These are phyloP conservation scores for Clarkia xantiana DNA, from an alignment of 345 rosid genomes.

Conservation along the genomic window DNA sequence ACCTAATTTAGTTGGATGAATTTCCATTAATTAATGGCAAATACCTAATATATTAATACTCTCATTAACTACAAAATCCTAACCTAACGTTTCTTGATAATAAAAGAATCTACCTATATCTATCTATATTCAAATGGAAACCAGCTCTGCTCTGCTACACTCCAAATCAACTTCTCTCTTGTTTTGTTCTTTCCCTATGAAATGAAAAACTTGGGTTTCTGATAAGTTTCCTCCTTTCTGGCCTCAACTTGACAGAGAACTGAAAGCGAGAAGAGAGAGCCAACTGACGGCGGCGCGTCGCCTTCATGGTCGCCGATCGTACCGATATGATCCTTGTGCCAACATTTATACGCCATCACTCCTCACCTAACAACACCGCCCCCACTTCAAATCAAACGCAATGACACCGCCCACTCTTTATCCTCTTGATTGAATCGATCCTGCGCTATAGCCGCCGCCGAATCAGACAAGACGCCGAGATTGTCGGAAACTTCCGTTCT, in stretches of 20 bases:
- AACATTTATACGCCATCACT: conserved; percentile 8
- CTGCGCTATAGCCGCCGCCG: background rate
- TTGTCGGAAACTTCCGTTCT: background rate
- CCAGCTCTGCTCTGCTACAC: background rate
- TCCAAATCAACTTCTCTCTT: background rate
- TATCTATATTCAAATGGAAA: too few species aligned
- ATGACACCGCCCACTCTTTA: background rate
- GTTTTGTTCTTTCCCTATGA: background rate
- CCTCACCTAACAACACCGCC: conserved; percentile 11
- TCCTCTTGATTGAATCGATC: background rate
- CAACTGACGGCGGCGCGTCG: too few species aligned
- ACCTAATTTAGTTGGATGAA: too few species aligned
- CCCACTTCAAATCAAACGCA: conserved; percentile 3
- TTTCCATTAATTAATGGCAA: too few species aligned
- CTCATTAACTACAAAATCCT: too few species aligned
- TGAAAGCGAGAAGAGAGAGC: too few species aligned
- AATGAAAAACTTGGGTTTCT: background rate
- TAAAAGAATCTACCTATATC: too few species aligned
- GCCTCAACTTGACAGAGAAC: too few species aligned
- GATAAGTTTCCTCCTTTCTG: too few species aligned
- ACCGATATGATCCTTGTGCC: conserved; percentile 8
- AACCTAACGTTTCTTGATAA: too few species aligned
- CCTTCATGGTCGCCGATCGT: conserved; percentile 7
- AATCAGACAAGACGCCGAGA: background rate
- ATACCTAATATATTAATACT: too few species aligned